Evolutionary conservation across 768 basidiomycete species (phyloP), one percentile per base, ranked within the genome.

Genomic region (Russula emetica): DNA sequence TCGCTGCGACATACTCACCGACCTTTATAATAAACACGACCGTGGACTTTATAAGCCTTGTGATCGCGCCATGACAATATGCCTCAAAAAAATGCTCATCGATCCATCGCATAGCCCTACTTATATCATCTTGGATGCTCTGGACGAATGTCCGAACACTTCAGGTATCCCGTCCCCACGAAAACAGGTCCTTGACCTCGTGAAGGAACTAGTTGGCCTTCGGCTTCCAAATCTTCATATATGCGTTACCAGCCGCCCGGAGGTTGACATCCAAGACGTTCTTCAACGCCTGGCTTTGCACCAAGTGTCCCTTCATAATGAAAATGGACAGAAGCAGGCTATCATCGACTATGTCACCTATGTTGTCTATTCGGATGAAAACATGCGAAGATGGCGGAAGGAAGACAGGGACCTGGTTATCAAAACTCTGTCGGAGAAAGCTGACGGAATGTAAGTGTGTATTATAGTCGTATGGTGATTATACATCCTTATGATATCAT

Each of bases 351-450:
- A 44, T 57, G 24, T 57, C 20, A 30, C 10, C 5, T n/a, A 28
- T 30, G 42, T 57, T 8, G 55, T 57, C n/a, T 18, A 30, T 6
- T 45, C 55, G 28, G 42, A 57, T 20, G 13, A 14, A 5, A 30
- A 9, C 5, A 56, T 56, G 26, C 16, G 28, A 28, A 42, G 40
- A 44, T 56, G 55, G 55, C 16, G 40, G 40, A 26, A 20, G 9
- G 55, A 56, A 28, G 55, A 56, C 40, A 56, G n/a, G 40, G 26
- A 30, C 3, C 26, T 56, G 18, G 55, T 56, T 8, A 53, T 53
- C n/a, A 14, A 13, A 18, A 44, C 26, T 13, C 26, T 56, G 13
- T 36, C 55, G 7, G 55, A 42, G 24, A 42, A 26, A n/a, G 40
- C 55, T 13, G 20, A 56, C 5, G 55, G 40, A 20, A 56, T 56